A percentile compares a stretch with the other conserved stretches of the same genome.
Conservation (phyloP, 2,329 filamentous ascomycete species). For the Apiospora malaysiana region DNA sequence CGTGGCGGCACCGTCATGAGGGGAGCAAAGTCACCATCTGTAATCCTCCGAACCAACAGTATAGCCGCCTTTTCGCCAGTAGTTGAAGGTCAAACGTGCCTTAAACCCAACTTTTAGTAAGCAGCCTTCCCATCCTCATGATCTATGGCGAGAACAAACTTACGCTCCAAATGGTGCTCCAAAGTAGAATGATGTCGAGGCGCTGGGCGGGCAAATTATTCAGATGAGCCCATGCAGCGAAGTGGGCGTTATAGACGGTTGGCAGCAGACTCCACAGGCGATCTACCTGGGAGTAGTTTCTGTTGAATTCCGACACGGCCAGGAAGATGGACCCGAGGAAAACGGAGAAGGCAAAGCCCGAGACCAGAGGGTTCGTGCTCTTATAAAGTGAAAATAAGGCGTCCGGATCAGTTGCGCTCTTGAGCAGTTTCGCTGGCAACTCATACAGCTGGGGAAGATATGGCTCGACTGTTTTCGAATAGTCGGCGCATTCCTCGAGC, state of each 20-base stretch:
- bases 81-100: constrained; percentile 90
- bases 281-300: constrained; percentile 97
- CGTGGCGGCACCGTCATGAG: neutral
- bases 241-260: constrained; percentile 85
- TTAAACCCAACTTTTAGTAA: constrained; percentile 40
- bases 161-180: constrained; percentile 82
- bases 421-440: constrained; percentile 69
- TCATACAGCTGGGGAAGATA: constrained; percentile 73
- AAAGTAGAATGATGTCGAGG: constrained; percentile 74
- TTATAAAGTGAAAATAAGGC: constrained; percentile 76
- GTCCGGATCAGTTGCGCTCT: constrained; percentile 63
- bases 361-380: constrained; percentile 84
- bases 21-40: constrained; percentile 65
- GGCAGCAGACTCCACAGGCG: constrained; percentile 90
- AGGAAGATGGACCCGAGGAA: constrained; percentile 75
- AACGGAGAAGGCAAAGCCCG: constrained; percentile 74
- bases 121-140: neutral
- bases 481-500: constrained; percentile 78
- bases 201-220: constrained; percentile 72
- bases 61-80: constrained; percentile 95
- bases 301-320: constrained; percentile 80
- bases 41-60: constrained; percentile 91
- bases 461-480: constrained; percentile 74
- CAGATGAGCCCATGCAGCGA: constrained; percentile 80
- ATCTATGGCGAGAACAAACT: constrained; percentile 37